Evolutionary conservation across 345 rosid genomes (phyloP).

Genomic region (Hirschfeldia incana): DNA sequence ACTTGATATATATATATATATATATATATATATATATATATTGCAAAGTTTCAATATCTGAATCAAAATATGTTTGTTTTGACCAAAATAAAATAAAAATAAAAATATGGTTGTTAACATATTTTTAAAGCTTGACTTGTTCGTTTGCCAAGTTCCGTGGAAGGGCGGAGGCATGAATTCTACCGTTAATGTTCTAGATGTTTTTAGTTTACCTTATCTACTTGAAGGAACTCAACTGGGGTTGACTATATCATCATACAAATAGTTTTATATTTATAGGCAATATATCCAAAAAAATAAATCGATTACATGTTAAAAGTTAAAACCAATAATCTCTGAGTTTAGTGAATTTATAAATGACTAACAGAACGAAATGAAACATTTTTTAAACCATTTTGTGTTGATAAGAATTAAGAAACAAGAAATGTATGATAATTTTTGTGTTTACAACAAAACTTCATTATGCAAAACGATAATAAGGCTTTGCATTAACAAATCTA

Average conservation of each 20-base stretch:
- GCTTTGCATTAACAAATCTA: background rate
- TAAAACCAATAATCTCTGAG: background rate
- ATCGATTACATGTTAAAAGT: background rate
- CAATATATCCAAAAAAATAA: background rate
- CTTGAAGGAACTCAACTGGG: background rate
- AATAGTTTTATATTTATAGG: background rate
- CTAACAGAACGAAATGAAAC: background rate
- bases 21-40: background rate
- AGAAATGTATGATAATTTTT: background rate
- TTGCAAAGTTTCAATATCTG: background rate
- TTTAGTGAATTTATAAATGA: background rate
- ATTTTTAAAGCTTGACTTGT: constrained; percentile 27
- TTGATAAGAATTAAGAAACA: background rate
- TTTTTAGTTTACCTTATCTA: constrained; percentile 28
- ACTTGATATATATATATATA: constrained; percentile 1
- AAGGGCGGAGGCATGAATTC: constrained; percentile 31
- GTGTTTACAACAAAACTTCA: background rate
- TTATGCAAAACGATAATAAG: background rate
- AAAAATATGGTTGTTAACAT: background rate
- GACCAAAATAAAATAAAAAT: background rate
- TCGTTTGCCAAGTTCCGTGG: constrained; percentile 29
- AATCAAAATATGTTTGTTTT: background rate
- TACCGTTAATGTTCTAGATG: constrained; percentile 23
- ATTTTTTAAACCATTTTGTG: background rate
- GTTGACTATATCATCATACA: constrained; percentile 15